These are phyloP conservation scores for Claviceps africana DNA, from an alignment of 2,329 filamentous ascomycete species.

Conservation along the genomic window DNA sequence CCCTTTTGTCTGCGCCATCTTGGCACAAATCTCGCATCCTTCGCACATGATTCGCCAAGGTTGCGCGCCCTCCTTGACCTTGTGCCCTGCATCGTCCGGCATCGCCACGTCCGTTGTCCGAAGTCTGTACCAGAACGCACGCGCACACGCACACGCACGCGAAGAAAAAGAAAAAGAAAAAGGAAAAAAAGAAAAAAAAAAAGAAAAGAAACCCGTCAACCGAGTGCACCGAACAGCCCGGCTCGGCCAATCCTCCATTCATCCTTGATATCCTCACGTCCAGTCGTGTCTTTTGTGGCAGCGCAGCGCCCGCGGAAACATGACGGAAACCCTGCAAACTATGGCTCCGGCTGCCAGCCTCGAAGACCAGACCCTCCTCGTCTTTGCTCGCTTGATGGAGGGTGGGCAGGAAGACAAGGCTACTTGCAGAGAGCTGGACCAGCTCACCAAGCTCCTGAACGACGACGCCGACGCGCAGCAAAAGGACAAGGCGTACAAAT, in stretches of 20 bases:
- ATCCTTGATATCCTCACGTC: neutral
- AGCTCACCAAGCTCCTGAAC: constrained; percentile 44
- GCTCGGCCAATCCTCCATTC: neutral
- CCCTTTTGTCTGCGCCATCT: neutral
- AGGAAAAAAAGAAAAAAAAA: neutral
- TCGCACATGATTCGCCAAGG: neutral
- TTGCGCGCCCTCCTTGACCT: neutral
- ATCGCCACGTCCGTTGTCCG: neutral
- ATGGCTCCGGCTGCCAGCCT: constrained; percentile 22
- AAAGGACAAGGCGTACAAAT: constrained; percentile 26
- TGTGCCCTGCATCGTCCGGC: neutral
- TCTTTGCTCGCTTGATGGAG: constrained; percentile 81
- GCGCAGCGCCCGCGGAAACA: constrained; percentile 6
- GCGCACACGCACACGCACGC: too few species aligned
- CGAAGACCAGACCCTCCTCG: constrained; percentile 56
- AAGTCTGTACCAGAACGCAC: neutral
- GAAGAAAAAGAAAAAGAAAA: neutral
- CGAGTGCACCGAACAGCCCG: neutral
- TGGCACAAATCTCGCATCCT: neutral
- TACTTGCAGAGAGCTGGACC: constrained; percentile 44
- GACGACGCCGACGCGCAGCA: constrained; percentile 36
- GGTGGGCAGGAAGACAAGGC: constrained; percentile 72
- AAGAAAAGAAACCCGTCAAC: neutral
- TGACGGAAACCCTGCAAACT: constrained; percentile 21
- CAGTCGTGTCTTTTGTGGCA: neutral